Percentiles rank a stretch among this genome's conserved stretches.
These are phyloP conservation scores for Hibiscus tridactylites DNA, from an alignment of 345 rosid species.

Conservation along the genomic window DNA sequence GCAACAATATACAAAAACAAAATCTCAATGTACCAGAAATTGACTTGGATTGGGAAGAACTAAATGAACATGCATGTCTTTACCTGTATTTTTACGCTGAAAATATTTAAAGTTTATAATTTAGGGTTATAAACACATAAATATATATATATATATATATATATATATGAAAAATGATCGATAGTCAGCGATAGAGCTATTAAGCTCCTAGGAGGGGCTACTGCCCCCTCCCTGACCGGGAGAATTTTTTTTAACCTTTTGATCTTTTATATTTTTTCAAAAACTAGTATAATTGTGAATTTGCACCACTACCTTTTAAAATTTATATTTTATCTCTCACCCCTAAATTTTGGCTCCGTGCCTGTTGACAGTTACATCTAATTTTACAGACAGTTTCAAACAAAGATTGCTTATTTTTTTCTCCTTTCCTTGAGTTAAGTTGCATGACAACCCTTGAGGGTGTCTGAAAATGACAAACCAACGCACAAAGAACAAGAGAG, in stretches of 20 bases:
- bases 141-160: no score
- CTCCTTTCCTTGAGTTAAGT: slow-evolving; percentile 10
- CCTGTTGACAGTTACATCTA: slow-evolving; percentile 4
- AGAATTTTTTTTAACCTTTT: no score
- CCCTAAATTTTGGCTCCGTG: no score
- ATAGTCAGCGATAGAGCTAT: no score
- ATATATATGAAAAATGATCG: not conserved
- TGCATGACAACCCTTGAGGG: slow-evolving; percentile 19
- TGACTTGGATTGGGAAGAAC: not conserved
- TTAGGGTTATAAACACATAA: not conserved
- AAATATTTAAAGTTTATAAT: not conserved
- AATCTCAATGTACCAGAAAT: not conserved
- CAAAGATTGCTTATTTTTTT: slow-evolving; percentile 29
- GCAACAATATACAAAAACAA: not conserved
- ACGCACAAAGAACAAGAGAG: slow-evolving; percentile 13
- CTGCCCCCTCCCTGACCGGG: no score
- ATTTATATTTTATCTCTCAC: no score
- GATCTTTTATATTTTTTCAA: no score
- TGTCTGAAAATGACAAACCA: slow-evolving; percentile 36
- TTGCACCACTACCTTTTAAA: no score
- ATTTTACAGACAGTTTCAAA: slow-evolving; percentile 24
- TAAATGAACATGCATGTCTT: not conserved
- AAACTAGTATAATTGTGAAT: no score
- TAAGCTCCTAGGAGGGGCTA: no score
- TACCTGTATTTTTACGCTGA: not conserved